Base-by-base conservation (phyloP, 352 stramenopile genomes). In the Phytophthora melonis region DNA sequence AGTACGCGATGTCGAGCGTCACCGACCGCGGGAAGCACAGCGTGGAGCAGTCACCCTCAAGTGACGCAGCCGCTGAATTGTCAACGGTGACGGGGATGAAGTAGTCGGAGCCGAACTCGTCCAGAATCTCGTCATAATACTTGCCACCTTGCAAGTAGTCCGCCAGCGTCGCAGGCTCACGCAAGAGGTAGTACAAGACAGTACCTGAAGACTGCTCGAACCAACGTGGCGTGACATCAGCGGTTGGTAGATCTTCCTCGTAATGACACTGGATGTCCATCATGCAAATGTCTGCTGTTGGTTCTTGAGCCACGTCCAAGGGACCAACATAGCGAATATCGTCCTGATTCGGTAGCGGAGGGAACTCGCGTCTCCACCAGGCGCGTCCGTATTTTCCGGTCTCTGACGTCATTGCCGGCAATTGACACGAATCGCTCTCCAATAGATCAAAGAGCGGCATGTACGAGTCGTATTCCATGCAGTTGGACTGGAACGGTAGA, bases 401-500 rank as follows among this genome's bases (percentile, higher is more conserved):
- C 50, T 96, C 88, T 1, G 87, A 92, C 16, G 86, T 92, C 54
- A 93, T 83, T 4, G 82, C 86, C 18, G 97, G 97, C 6, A 99
- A 74, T 32, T 87, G 55, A 56, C 97, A 99, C 50, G 96, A 58
- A n/a, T 93, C 83, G 63, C 83, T 97, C 70, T 99, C 97, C 18
- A 99, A 83, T 1, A 99, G 64, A 57, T 97, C 85, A 56, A 97
- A 99, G 0, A 99, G 76, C 3, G 96, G 93, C 66, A 99, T 90
- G 61, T 98, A 95, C 69, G 92, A 98, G 84, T 99, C 97, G 68
- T 98, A 99, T 57, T 97, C 90, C 78, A 91, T 89, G 78, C 97
- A 99, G 59, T 98, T 98, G 6, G 94, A 99, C 56, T 99, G 92
- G 68, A 98, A 99, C 8, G 97, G 97, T 32, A 99, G 57, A 72